Evolutionary conservation across 2,329 filamentous ascomycete species (phyloP), one percentile per base, ranked within the genome.

Genomic region (Penicillium sp.): DNA sequence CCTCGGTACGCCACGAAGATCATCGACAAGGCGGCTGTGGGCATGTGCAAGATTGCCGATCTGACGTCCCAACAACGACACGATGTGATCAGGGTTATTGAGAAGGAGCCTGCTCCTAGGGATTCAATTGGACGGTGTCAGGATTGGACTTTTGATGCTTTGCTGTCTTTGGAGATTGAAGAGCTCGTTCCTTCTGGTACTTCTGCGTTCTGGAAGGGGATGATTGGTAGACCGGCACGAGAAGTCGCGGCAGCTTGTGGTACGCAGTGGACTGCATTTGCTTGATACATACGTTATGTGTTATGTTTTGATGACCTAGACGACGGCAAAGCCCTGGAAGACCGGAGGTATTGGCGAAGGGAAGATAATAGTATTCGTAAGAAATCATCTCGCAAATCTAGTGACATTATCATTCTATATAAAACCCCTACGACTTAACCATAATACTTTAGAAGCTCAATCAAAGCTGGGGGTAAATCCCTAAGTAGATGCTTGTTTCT

Each of bases 131-230:
- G 45, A 15, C 53, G 52, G 26, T 62, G 59, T 31, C 61, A 64
- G 51, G 57, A 64, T 47, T 63, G 61, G 59, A 49, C 56, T 17
- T 59, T 62, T 45, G 56, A 57, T 43, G 52, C 57, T 1, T 49
- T 64, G 43, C 41, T 63, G 19, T 51, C 57, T 5, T 45, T 63
- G 34, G 61, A 63, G 45, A 57, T 62, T 15, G 57, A 63, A 29
- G 58, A 62, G n/a, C 35, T 64, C 4, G 58, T 64, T 15, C 52
- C 55, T 1, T 5, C 52, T 22, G 61, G 59, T 15, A 61, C 60
- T 24, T 55, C 54, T 4, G 51, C 58, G 22, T 55, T 61, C 13
- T 64, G 61, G 61, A 58, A 61, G n/a, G 53, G 33, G 1, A 50
- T 58, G 48, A 38, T 62, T 49, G 58, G 58, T 4, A 57, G 35